Conservation (phyloP, 441 rosid species). For the Pelargonium myrrhifolium region DNA sequence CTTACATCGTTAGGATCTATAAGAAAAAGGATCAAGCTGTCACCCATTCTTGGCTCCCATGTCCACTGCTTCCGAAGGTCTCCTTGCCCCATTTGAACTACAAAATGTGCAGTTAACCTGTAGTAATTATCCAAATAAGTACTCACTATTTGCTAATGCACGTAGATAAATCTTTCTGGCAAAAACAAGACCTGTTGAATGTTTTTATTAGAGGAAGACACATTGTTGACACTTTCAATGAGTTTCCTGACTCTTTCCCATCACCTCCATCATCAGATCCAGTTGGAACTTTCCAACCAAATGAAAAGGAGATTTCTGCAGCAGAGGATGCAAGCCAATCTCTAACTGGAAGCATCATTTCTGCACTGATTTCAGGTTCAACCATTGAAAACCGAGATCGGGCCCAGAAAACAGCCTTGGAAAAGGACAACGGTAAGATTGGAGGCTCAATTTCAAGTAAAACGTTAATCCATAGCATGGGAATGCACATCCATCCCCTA, state of each 20-base stretch:
- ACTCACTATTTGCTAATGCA: not conserved
- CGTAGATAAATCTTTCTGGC: not conserved
- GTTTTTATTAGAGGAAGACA: conserved; percentile 62
- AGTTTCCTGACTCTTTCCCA: conserved; percentile 73
- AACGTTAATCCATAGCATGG: conserved; percentile 91
- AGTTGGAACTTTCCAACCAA: conserved; percentile 91
- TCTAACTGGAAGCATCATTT: conserved; percentile 53
- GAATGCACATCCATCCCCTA: conserved; percentile 87
- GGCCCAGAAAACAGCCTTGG: conserved; percentile 94
- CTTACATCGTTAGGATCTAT: conserved; percentile 91
- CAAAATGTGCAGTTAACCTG: conserved; percentile 78
- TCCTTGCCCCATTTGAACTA: conserved; percentile 59
- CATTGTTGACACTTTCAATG: conserved; percentile 66
- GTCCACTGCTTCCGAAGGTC: conserved; percentile 77
- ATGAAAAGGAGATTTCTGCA: conserved; percentile 60
- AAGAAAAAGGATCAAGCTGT: conserved; percentile 80
- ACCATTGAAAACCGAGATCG: conserved; percentile 71
- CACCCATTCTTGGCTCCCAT: conserved; percentile 93
- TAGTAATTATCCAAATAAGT: conserved; percentile 22
- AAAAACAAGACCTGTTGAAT: conserved; percentile 60
- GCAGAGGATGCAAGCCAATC: conserved; percentile 71
- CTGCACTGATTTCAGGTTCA: conserved; percentile 68
- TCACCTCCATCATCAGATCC: conserved; percentile 94
- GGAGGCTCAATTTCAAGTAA: conserved; percentile 58
- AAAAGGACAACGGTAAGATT: conserved; percentile 64